Conservation (phyloP, 2,329 filamentous ascomycete genomes). For the Pyricularia sp. region DNA sequence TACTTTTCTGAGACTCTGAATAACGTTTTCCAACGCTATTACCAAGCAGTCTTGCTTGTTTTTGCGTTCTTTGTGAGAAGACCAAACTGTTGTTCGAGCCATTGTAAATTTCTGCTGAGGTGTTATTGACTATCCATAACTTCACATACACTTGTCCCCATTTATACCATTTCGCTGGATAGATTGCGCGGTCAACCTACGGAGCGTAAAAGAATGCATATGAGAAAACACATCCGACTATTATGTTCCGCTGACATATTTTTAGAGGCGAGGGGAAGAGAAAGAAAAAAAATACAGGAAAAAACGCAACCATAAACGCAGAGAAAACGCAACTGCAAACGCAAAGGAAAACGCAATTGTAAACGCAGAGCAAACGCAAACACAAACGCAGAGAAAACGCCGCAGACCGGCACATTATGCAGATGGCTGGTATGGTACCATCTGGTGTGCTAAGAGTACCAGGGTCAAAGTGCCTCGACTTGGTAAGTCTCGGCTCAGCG, state of each 20-base stretch:
- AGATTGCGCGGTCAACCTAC: background rate
- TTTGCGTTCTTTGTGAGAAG: background rate
- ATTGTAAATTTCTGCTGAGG: no score
- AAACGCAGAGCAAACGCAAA: background rate
- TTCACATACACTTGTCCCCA: no score
- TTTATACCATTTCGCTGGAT: background rate
- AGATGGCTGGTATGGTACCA: background rate
- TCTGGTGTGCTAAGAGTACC: background rate
- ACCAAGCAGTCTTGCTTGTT: background rate
- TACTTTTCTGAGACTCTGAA: background rate
- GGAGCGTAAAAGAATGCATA: background rate
- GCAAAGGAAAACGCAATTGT: background rate
- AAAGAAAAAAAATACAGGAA: background rate
- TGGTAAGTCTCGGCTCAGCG: background rate
- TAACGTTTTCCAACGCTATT: background rate
- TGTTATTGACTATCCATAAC: no score
- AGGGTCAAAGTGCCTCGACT: background rate
- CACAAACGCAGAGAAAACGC: conserved; percentile 2
- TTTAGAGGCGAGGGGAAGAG: background rate
- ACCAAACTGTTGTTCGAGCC: background rate
- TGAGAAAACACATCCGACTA: background rate
- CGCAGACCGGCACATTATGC: background rate
- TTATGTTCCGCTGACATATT: background rate
- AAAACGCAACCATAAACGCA: background rate
- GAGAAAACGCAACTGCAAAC: background rate